phyloP scores from a whole-genome alignment of 192 early-diverging fungal genomes.

The Mortierella hygrophila region DNA sequence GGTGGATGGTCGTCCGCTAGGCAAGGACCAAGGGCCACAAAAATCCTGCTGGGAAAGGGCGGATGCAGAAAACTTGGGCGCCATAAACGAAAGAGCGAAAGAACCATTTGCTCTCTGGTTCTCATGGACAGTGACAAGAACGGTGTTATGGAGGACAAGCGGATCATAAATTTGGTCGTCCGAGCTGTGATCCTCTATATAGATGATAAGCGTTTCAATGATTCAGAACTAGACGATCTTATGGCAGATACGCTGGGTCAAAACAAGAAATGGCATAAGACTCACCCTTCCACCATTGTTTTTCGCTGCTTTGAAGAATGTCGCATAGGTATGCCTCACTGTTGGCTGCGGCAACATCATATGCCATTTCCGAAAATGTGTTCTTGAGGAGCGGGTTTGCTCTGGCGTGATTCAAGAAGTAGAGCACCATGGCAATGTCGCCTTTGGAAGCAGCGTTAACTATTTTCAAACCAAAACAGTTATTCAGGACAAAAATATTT shows the following conservation, averaged over 20 bases:
- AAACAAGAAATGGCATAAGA: background rate
- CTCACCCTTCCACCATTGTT: conserved; percentile 60
- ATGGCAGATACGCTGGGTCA: background rate
- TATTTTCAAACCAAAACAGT: conserved; percentile 43
- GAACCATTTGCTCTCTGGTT: conserved; percentile 73
- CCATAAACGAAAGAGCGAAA: conserved; percentile 59
- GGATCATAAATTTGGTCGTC: conserved; percentile 59
- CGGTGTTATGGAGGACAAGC: conserved; percentile 66
- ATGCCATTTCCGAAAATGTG: conserved; percentile 78
- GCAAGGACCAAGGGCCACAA: conserved; percentile 74
- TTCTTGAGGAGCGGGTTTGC: conserved; percentile 77
- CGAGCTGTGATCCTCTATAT: conserved; percentile 29
- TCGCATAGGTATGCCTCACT: conserved; percentile 77
- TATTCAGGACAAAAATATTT: background rate
- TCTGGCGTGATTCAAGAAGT: conserved; percentile 67
- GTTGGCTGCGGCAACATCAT: conserved; percentile 80
- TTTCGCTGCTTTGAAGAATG: conserved; percentile 71
- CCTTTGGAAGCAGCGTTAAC: conserved; percentile 83
- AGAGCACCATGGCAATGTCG: conserved; percentile 71
- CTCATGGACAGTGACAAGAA: conserved; percentile 73
- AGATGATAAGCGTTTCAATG: background rate
- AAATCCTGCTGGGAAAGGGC: conserved; percentile 64
- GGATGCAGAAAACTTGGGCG: conserved; percentile 64
- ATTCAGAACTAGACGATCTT: background rate
- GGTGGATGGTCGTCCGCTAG: conserved; percentile 62